These are phyloP conservation scores for Pyracantha coccinea DNA, from an alignment of 331 rosid genomes.

Conservation along the genomic window DNA sequence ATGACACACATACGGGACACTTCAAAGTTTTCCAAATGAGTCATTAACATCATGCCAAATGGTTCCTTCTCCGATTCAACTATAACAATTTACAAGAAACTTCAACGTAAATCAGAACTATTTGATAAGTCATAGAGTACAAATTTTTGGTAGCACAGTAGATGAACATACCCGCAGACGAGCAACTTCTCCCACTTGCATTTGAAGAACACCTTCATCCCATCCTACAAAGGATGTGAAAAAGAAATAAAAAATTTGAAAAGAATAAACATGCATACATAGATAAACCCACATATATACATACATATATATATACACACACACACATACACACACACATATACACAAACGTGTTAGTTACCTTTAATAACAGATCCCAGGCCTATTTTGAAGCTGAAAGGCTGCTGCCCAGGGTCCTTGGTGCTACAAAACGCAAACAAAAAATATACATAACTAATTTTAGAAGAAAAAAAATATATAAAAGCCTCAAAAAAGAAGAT, in stretches of 20 bases:
- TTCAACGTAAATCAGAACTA: neutral
- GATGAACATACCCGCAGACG: constrained; percentile 61
- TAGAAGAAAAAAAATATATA: neutral
- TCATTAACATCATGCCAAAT: neutral
- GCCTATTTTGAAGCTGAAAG: constrained; percentile 73
- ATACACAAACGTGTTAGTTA: neutral
- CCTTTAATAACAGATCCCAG: constrained; percentile 88
- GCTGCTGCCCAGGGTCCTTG: constrained; percentile 82
- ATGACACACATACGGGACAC: neutral
- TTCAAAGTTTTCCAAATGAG: neutral
- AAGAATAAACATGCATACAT: neutral
- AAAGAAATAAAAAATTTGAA: neutral
- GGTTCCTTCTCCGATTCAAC: too few relatives aligned
- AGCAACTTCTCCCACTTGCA: constrained; percentile 95
- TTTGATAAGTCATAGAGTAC: neutral
- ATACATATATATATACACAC: neutral
- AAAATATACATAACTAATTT: neutral
- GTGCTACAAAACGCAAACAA: constrained; percentile 44
- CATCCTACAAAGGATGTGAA: constrained; percentile 44
- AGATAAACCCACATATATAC: neutral
- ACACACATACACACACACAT: too few relatives aligned
- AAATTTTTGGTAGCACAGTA: neutral
- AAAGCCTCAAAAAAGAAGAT: neutral
- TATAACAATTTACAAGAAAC: neutral
- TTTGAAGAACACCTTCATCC: constrained; percentile 91